phyloP scores from a whole-genome alignment of 1,139 yeast species.

The Saccharomyces hybrid region DNA sequence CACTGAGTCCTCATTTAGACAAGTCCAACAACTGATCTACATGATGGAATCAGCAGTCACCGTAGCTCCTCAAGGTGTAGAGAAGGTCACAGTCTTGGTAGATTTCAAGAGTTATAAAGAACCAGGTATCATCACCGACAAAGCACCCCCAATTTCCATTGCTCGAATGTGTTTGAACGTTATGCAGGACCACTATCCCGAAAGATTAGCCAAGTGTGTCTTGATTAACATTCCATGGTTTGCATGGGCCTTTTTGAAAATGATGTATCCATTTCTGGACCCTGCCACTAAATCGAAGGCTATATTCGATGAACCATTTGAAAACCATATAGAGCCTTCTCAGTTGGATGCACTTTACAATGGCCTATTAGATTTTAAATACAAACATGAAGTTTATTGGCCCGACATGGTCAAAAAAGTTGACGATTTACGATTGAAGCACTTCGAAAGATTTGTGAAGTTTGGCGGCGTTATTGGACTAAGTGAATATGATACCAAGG shows the following conservation, averaged over 20 bases:
- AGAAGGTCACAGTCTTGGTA: constrained; percentile 74
- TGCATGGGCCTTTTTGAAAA: constrained; percentile 77
- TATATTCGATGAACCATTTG: constrained; percentile 78
- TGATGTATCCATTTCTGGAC: constrained; percentile 86
- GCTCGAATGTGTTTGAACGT: constrained; percentile 80
- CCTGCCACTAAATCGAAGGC: constrained; percentile 86
- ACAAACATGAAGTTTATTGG: constrained; percentile 74
- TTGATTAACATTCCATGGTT: constrained; percentile 84
- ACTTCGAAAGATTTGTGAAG: constrained; percentile 49
- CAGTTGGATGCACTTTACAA: constrained; percentile 77
- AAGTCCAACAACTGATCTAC: constrained; percentile 85
- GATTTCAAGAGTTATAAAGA: constrained; percentile 71
- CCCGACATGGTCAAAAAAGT: constrained; percentile 54
- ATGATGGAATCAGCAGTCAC: constrained; percentile 85
- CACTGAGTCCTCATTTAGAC: constrained; percentile 74
- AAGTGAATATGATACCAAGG: constrained; percentile 70
- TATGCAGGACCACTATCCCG: constrained; percentile 89
- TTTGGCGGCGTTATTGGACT: constrained; percentile 67
- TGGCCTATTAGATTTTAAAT: constrained; percentile 71
- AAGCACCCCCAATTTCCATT: constrained; percentile 32
- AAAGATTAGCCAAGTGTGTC: constrained; percentile 78
- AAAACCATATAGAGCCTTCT: constrained; percentile 63
- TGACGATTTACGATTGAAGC: constrained; percentile 41
- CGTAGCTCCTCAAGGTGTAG: constrained; percentile 92
- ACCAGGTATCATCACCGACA: constrained; percentile 31